A percentile compares a stretch with the other conserved stretches of the same genome.
These are phyloP conservation scores for Crithidia acanthocephali DNA, from an alignment of 208 protist species.

Conservation along the genomic window DNA sequence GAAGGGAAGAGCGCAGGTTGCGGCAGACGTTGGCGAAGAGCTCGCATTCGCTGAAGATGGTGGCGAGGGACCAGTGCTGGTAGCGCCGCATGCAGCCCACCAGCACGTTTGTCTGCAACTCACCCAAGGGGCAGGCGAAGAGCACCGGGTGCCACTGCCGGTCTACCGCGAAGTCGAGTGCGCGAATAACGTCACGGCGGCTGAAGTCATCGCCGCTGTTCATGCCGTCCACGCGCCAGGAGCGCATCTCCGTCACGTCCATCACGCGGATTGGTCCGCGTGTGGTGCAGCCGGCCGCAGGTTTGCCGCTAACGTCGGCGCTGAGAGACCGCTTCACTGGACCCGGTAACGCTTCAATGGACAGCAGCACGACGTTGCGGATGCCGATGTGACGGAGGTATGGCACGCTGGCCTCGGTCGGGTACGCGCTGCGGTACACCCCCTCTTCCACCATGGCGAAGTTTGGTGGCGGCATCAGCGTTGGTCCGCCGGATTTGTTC, in stretches of 20 bases:
- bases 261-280: constrained; percentile 53
- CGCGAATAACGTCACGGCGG: constrained; percentile 65
- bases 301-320: constrained; percentile 19
- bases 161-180: constrained; percentile 85
- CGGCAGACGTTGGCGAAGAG: constrained; percentile 63
- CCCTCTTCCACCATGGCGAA: constrained; percentile 82
- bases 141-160: constrained; percentile 88
- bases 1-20: constrained; percentile 52
- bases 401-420: constrained; percentile 60
- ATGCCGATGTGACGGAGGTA: constrained; percentile 84
- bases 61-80: constrained; percentile 79
- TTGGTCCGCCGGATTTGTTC: constrained; percentile 6
- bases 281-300: constrained; percentile 17
- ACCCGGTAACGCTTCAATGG: constrained; percentile 73
- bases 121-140: constrained; percentile 84
- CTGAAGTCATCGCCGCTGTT: constrained; percentile 75
- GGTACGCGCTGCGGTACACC: constrained; percentile 89
- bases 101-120: constrained; percentile 87
- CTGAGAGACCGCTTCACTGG: constrained; percentile 45
- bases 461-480: constrained; percentile 66
- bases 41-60: constrained; percentile 85
- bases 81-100: constrained; percentile 89
- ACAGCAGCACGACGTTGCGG: constrained; percentile 80
- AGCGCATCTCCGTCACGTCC: constrained; percentile 58
- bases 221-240: constrained; percentile 62